A percentile compares a stretch with the other conserved stretches of the same genome.
These are phyloP conservation scores for Rhizopogon salebrosus DNA, from an alignment of 768 basidiomycete genomes.

Conservation along the genomic window DNA sequence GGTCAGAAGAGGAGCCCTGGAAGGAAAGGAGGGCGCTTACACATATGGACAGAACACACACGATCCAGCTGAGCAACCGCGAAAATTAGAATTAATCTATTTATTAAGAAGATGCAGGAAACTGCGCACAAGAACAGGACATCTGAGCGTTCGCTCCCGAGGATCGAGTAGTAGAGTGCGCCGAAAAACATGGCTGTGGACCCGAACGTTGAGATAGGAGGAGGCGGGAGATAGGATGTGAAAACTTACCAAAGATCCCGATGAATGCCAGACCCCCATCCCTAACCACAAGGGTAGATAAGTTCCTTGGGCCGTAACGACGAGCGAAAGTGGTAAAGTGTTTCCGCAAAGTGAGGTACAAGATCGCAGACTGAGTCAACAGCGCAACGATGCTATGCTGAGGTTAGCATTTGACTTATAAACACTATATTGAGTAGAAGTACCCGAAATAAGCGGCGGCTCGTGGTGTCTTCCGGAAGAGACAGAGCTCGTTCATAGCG, in stretches of 20 bases:
- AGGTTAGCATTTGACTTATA: neutral
- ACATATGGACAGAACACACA: slow-evolving; percentile 10
- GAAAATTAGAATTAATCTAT: neutral
- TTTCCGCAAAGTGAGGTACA: slow-evolving; percentile 15
- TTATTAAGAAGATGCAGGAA: neutral
- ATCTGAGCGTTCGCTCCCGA: neutral
- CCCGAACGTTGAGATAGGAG: neutral
- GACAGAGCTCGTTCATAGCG: slow-evolving; percentile 13
- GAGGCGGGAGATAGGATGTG: neutral
- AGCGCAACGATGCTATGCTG: neutral
- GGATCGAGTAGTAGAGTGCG: too few relatives aligned
- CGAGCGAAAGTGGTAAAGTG: slow-evolving; percentile 6
- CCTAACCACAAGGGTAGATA: slow-evolving; percentile 16
- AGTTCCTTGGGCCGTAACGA: neutral
- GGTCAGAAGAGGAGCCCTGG: too few relatives aligned
- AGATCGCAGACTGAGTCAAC: slow-evolving; percentile 5
- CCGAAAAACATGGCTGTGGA: too few relatives aligned
- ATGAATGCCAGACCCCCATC: slow-evolving; percentile 15
- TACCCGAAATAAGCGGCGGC: slow-evolving; percentile 3
- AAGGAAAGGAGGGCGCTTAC: slow-evolving; percentile 5
- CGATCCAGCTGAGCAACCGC: slow-evolving; percentile 13
- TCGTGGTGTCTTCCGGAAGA: slow-evolving; percentile 1
- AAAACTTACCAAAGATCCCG: slow-evolving; percentile 11
- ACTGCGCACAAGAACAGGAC: neutral
- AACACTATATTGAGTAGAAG: neutral